Percentiles rank a stretch among this genome's conserved stretches.
phyloP scores from a whole-genome alignment of 2,329 filamentous ascomycete species.

The Trichoderma koningiopsis region DNA sequence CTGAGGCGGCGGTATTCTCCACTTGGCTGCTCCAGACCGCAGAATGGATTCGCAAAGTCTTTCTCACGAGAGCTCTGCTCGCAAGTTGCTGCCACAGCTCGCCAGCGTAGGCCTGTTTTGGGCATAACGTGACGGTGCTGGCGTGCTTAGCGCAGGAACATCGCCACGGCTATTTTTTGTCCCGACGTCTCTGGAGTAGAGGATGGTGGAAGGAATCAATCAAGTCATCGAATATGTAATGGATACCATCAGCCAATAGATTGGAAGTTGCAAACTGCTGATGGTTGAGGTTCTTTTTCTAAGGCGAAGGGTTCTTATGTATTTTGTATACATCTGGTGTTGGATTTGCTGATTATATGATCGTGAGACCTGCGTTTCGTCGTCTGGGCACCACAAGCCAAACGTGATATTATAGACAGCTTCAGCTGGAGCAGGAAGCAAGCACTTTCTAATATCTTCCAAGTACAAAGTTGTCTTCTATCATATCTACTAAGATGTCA shows the following conservation, averaged over 20 bases:
- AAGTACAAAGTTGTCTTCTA: accelerated
- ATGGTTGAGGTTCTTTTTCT: neutral
- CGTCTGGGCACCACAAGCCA: neutral
- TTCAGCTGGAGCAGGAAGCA: neutral
- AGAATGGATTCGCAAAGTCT: constrained; percentile 23
- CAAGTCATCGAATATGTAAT: neutral
- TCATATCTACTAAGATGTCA: neutral
- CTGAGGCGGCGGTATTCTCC: neutral
- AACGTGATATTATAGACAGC: neutral
- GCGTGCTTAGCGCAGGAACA: neutral
- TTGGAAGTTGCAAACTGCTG: neutral
- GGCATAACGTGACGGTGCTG: neutral
- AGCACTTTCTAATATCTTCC: neutral
- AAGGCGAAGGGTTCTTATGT: neutral
- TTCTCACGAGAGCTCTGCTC: constrained; percentile 1
- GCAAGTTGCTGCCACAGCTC: neutral
- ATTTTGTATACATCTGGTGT: neutral
- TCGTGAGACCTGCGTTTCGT: too few relatives aligned
- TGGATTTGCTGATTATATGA: neutral
- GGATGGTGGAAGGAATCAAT: neutral
- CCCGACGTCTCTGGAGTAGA: neutral
- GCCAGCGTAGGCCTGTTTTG: neutral
- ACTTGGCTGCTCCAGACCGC: constrained; percentile 1
- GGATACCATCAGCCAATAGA: neutral
- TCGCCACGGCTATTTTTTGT: neutral